A percentile compares a stretch with the other conserved stretches of the same genome.
Conservation (phyloP, 768 basidiomycete genomes). For the Tremella fuciformis region DNA sequence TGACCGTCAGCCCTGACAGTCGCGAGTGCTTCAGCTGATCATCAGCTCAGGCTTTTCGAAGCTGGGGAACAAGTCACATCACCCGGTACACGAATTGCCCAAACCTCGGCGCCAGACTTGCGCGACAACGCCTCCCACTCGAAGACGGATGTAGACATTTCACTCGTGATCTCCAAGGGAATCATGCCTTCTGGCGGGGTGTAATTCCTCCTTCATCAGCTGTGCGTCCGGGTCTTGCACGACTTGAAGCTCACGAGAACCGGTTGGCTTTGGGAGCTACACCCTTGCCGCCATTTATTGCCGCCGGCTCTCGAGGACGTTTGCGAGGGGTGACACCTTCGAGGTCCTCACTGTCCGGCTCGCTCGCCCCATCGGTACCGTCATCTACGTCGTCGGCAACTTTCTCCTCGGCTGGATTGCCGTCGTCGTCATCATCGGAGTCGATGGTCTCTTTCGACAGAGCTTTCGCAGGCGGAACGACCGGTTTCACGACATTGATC, state of each 20-base stretch:
- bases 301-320: no score
- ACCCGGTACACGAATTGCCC: conserved; percentile 45
- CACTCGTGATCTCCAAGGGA: conserved; percentile 19
- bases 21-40: conserved; percentile 46
- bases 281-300: no score
- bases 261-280: no score
- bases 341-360: conserved; percentile 25
- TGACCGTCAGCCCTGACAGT: conserved; percentile 10
- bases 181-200: conserved; percentile 37
- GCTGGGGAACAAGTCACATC: conserved; percentile 27
- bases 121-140: conserved; percentile 40
- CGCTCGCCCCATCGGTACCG: neutral
- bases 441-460: conserved; percentile 21
- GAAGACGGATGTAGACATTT: conserved; percentile 35
- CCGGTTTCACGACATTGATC: neutral
- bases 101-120: conserved; percentile 41
- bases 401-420: neutral
- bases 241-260: no score
- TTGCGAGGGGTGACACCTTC: conserved; percentile 24
- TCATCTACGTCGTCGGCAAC: conserved; percentile 15
- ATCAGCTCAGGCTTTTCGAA: neutral
- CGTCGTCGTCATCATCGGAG: conserved; percentile 1
- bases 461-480: conserved; percentile 3
- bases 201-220: conserved; percentile 30
- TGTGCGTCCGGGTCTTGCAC: neutral